Base-by-base conservation (phyloP, 2,329 filamentous ascomycete genomes). In the Orbilia ellipsospora region DNA sequence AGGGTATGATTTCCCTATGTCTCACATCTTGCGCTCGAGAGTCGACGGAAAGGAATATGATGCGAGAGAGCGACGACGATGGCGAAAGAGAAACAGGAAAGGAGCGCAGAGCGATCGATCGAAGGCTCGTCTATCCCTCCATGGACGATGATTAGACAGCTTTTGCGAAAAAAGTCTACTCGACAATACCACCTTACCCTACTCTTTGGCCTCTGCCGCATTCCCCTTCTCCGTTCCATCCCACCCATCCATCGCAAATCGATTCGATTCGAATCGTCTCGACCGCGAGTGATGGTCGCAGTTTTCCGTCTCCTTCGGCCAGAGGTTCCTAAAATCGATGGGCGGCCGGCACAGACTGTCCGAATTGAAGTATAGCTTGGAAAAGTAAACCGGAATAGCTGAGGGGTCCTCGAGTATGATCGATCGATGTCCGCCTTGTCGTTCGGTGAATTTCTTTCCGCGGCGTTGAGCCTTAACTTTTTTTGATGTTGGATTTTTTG, bases 211-310 rank as follows among this genome's bases (percentile, higher is more conserved):
- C 44, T 23, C 20, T 52, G n/a, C 52, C 52, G 23, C 18, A 20
- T 31, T 36, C 7, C n/a, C 26, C 23, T 23, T 23, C 23, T 23
- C 23, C 23, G 23, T 23, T 23, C 23, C 23, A 23, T 28, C 2
- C 20, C n/a, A 18, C 50, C n/a, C 20, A 20, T 48, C 44, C 15
- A 52, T 52, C 48, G 48, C 20, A 52, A 20, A n/a, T n/a, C 15
- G 10, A 48, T 13, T 20, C 20, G 50, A 18, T 23, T 28, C 12
- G 12, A 28, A 10, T 61, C 57, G 57, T 50, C 18, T 50, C 57
- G 57, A 61, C 23, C 44, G 57, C 42, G 48, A 50, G 15, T 31
- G 50, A 48, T 52, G 13, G 23, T 50, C 23, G 18, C 57, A 40
- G 50, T 50, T 36, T 36, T 10, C 57, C 44, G 57, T 61, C 42